Percentiles rank a stretch among this genome's conserved stretches.
Evolutionary conservation across 805 yeast species (phyloP).

Genomic region (Yarrowia sp.): DNA sequence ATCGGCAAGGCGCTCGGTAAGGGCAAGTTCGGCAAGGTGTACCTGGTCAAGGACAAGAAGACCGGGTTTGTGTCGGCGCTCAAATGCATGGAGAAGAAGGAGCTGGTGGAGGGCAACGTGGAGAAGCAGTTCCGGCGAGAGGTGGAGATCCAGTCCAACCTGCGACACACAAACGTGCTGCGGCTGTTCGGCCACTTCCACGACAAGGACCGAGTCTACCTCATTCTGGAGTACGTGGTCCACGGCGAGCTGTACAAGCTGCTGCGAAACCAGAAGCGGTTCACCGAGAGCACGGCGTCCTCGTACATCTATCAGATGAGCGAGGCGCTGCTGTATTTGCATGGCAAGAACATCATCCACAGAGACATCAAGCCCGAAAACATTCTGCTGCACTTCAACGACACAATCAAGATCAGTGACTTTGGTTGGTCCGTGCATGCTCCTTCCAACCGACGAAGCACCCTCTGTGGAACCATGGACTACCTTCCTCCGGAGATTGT

Average conservation of each 20-base stretch:
- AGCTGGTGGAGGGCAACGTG: conserved; percentile 67
- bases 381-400: conserved; percentile 71
- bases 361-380: conserved; percentile 95
- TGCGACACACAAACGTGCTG: conserved; percentile 75
- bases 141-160: conserved; percentile 80
- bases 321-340: conserved; percentile 72
- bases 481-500: conserved; percentile 96
- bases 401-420: conserved; percentile 80
- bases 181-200: conserved; percentile 81
- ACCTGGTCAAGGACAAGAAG: conserved; percentile 73
- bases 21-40: conserved; percentile 91
- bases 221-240: conserved; percentile 79
- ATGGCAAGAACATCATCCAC: conserved; percentile 77
- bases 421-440: conserved; percentile 94
- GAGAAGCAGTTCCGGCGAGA: conserved; percentile 87
- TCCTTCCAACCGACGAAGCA: conserved; percentile 58
- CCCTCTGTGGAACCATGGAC: conserved; percentile 94
- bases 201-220: conserved; percentile 74
- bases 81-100: conserved; percentile 85
- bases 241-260: conserved; percentile 83
- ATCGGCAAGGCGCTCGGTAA: conserved; percentile 85
- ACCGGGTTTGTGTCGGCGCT: conserved; percentile 84
- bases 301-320: conserved; percentile 78
- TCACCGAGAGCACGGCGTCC: conserved; percentile 67
- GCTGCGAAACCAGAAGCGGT: conserved; percentile 62